Conservation (phyloP, 2,329 filamentous ascomycete species). For the Monosporascus sp. region DNA sequence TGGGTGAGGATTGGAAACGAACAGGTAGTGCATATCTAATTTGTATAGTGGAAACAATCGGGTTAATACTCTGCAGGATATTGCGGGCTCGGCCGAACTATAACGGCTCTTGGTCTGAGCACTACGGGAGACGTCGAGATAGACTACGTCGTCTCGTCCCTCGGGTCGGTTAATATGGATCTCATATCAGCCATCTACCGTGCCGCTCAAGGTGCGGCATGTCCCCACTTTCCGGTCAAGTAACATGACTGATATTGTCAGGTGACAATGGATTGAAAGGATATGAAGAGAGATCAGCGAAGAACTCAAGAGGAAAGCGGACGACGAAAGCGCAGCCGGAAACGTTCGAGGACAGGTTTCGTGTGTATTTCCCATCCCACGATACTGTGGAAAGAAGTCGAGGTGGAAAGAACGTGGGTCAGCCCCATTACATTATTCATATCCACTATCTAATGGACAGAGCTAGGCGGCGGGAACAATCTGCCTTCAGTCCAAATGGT, state of each 20-base stretch:
- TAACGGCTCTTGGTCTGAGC: slow-evolving; percentile 58
- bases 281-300: slow-evolving; percentile 35
- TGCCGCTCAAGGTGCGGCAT: slow-evolving; percentile 46
- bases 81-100: slow-evolving; percentile 64
- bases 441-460: slow-evolving; percentile 4
- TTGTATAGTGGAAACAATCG: neutral
- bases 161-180: slow-evolving; percentile 68
- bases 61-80: slow-evolving; percentile 52
- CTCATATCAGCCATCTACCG: slow-evolving; percentile 57
- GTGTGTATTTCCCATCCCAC: slow-evolving; percentile 76
- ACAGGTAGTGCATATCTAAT: slow-evolving; percentile 29
- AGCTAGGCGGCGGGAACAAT: slow-evolving; percentile 73
- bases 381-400: slow-evolving; percentile 62
- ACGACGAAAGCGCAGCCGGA: slow-evolving; percentile 15
- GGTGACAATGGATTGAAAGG: slow-evolving; percentile 43
- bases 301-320: slow-evolving; percentile 24
- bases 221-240: slow-evolving; percentile 3
- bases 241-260: slow-evolving; percentile 8
- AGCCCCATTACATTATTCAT: neutral
- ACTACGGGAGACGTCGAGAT: slow-evolving; percentile 55
- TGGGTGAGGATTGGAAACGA: slow-evolving; percentile 37
- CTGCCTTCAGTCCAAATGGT: slow-evolving; percentile 71
- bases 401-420: slow-evolving; percentile 54
- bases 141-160: slow-evolving; percentile 75
- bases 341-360: slow-evolving; percentile 47